phyloP scores from a whole-genome alignment of 495 filamentous ascomycete genomes.

The Tuber aestivum region DNA sequence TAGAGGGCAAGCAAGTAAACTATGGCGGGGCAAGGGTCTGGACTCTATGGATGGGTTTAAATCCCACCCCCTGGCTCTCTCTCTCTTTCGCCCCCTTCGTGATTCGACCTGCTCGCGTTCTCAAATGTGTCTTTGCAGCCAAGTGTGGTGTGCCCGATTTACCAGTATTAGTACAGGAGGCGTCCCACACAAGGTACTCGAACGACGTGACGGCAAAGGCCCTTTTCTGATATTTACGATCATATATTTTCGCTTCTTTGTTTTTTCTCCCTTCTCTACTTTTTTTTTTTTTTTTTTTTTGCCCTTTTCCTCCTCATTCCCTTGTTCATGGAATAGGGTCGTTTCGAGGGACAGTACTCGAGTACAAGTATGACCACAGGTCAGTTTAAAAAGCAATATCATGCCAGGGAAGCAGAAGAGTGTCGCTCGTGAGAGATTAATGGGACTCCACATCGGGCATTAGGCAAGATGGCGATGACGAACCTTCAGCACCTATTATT shows the following conservation, averaged over 20 bases:
- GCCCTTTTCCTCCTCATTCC: not conserved
- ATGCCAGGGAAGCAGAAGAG: not conserved
- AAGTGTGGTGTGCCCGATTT: not conserved
- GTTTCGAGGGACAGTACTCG: too few species aligned
- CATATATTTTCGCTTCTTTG: not conserved
- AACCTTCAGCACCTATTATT: not conserved
- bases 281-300: too few species aligned
- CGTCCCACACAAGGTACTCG: not conserved
- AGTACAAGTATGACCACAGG: too few species aligned
- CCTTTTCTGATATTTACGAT: not conserved
- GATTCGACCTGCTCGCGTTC: not conserved
- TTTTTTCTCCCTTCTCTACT: not conserved
- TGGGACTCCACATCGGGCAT: not conserved
- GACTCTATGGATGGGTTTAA: not conserved
- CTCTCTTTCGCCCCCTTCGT: not conserved
- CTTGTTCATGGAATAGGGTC: not conserved
- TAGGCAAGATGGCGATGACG: not conserved
- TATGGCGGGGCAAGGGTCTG: not conserved
- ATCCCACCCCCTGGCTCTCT: not conserved
- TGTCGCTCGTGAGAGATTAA: not conserved
- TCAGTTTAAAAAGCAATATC: not conserved
- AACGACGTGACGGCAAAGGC: not conserved
- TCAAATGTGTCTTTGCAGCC: not conserved
- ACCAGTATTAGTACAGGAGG: not conserved
- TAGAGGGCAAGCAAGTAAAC: not conserved